Evolutionary conservation across 495 filamentous ascomycete species (phyloP).

Genomic region (Annulohypoxylon bovei): DNA sequence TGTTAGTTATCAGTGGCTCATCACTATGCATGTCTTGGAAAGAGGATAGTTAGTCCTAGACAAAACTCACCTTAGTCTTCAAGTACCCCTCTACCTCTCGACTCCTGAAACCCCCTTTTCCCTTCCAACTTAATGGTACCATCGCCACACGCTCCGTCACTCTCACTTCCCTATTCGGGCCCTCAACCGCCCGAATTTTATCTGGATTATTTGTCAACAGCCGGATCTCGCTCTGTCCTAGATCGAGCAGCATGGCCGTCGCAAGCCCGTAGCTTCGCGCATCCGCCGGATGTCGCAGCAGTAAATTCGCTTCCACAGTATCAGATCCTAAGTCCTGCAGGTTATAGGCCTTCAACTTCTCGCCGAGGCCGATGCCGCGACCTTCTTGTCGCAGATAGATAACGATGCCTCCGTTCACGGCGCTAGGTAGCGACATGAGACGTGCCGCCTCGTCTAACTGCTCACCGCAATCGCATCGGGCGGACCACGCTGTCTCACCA

Average conservation of each 20-base stretch:
- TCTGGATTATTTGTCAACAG: conserved; percentile 98
- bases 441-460: conserved; percentile 96
- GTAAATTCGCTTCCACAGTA: conserved; percentile 93
- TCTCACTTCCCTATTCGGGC: conserved; percentile 83
- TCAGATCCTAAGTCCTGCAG: conserved; percentile 94
- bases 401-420: conserved; percentile 83
- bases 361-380: conserved; percentile 90
- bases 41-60: conserved; percentile 11
- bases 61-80: conserved; percentile 80
- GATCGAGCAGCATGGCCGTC: conserved; percentile 90
- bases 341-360: conserved; percentile 98
- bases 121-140: conserved; percentile 95
- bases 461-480: conserved; percentile 96
- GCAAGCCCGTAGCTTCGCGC: conserved; percentile 93
- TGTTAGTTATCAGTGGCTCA: conserved; percentile 15
- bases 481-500: conserved; percentile 97
- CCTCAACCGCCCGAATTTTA: conserved; percentile 94
- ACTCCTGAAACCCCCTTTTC: conserved; percentile 82
- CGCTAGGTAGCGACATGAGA: conserved; percentile 82
- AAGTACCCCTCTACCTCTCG: conserved; percentile 93
- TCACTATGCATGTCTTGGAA: neutral
- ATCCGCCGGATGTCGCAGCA: conserved; percentile 93
- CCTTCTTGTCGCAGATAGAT: conserved; percentile 97
- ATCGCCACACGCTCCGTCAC: conserved; percentile 93
- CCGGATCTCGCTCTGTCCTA: conserved; percentile 79